Evolutionary conservation across 1,284 basidiomycete species (phyloP), one percentile per base, ranked within the genome.

Genomic region (Ceratobasidium sp.): DNA sequence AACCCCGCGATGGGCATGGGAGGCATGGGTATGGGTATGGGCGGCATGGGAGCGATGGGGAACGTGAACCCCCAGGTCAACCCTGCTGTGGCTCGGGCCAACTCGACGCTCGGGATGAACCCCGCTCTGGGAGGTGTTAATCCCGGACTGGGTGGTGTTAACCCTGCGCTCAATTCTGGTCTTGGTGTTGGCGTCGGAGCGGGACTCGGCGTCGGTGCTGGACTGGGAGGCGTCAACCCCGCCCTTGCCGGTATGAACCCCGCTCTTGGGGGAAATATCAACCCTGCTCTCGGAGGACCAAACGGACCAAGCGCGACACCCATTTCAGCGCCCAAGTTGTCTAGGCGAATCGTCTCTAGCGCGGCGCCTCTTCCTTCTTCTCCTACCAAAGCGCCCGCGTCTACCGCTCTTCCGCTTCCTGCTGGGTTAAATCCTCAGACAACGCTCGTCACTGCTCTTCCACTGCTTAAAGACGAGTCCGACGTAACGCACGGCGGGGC

Each of bases 371-470:
- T 79, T 50, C 82, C 80, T 27, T 56, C 69, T 81, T 83, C 72
- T 83, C 33, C 69, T 77, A 69, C 75, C 76, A 69, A 75, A 76
- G 36, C 79, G 79, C n/a, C 78, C 81, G 67, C 83, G 77, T 73
- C 84, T 76, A 73, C 83, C 80, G 11, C 83, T 82, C 80, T 79
- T 15, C 79, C 78, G 5, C 76, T 78, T 36, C 79, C 78, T 79
- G 86, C 84, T 15, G 84, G 85, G 8, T 84, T 90, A 73, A 90
- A 91, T 80, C 86, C 88, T 31, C 84, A 86, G 47, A 88, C 90
- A 65, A 94, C 93, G 6, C 85, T 86, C 22, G 86, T 94, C 63
- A 87, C 88, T 9, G 83, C 87, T 69, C 87, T 95, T 1, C 90
- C 92, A 2, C 57, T 74, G 7, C 50, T 75, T 71, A 74, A 69